Evolutionary conservation across 2,329 filamentous ascomycete species (phyloP).

Genomic region (Pseudogymnoascus sp.): DNA sequence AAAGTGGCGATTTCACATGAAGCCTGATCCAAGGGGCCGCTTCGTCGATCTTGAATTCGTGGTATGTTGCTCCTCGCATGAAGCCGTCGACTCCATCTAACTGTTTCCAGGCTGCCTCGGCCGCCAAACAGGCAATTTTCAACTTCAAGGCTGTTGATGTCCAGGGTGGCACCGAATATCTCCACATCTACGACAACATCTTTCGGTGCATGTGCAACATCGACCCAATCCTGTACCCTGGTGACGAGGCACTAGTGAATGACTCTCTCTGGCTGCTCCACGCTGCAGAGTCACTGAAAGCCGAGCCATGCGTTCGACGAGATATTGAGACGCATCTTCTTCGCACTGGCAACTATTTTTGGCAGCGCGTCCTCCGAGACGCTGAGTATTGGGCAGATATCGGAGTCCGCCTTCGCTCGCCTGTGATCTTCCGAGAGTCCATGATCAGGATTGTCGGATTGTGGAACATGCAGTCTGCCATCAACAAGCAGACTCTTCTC

Average conservation of each 20-base stretch:
- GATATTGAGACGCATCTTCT: slow-evolving; percentile 21
- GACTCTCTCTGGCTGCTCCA: slow-evolving; percentile 18
- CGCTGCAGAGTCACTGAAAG: slow-evolving; percentile 17
- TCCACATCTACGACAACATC: slow-evolving; percentile 23
- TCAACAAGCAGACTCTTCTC: slow-evolving; percentile 13
- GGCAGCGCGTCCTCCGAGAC: slow-evolving; percentile 16
- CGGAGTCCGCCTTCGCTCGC: slow-evolving; percentile 19
- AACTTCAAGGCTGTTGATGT: slow-evolving; percentile 14
- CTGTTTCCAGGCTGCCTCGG: slow-evolving; percentile 4
- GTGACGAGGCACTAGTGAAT: slow-evolving; percentile 13
- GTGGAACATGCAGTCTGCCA: slow-evolving; percentile 13
- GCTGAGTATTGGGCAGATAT: slow-evolving; percentile 22
- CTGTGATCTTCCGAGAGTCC: slow-evolving; percentile 23
- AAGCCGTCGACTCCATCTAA: not conserved
- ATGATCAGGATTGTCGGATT: slow-evolving; percentile 22
- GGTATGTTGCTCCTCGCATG: slow-evolving; percentile 15
- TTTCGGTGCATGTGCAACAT: slow-evolving; percentile 21
- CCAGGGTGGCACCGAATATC: slow-evolving; percentile 3
- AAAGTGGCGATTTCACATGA: slow-evolving; percentile 20
- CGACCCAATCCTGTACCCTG: slow-evolving; percentile 12
- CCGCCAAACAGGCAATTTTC: not conserved
- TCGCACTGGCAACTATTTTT: slow-evolving; percentile 19
- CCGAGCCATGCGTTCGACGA: slow-evolving; percentile 14
- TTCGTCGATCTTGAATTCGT: slow-evolving; percentile 19
- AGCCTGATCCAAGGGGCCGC: slow-evolving; percentile 13